A percentile compares a stretch with the other conserved stretches of the same genome.
These are phyloP conservation scores for Aspergillus fumigatus DNA, from an alignment of 2,329 filamentous ascomycete species.

Conservation along the genomic window DNA sequence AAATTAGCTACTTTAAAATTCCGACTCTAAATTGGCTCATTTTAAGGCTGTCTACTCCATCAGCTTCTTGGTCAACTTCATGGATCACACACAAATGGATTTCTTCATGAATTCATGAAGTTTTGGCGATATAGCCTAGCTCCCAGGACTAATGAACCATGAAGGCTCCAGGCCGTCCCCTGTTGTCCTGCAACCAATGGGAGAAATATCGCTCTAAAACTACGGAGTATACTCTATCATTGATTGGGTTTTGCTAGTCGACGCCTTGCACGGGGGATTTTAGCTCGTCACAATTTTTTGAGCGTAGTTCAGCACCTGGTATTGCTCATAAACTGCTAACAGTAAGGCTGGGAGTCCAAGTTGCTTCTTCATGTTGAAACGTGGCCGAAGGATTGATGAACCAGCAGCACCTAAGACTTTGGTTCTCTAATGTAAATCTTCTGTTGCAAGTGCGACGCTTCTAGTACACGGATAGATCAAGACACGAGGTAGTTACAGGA, in stretches of 20 bases:
- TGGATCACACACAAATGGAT: neutral
- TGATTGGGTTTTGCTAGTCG: neutral
- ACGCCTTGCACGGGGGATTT: neutral
- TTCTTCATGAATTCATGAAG: neutral
- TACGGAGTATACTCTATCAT: neutral
- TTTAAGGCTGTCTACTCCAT: no score
- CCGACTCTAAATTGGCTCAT: neutral
- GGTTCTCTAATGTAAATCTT: neutral
- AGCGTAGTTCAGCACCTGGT: neutral
- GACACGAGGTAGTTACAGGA: conserved; percentile 10
- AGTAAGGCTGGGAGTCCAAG: no score
- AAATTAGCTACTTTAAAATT: neutral
- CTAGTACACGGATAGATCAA: neutral
- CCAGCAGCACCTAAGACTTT: neutral
- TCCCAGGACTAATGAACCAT: neutral
- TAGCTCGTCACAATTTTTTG: neutral
- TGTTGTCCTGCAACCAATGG: neutral
- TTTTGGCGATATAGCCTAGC: neutral
- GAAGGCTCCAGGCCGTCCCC: neutral
- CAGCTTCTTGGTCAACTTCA: neutral
- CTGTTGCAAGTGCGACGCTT: neutral
- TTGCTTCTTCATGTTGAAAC: neutral
- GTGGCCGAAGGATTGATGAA: neutral
- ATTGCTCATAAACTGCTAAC: no score
- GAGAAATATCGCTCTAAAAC: neutral